Conservation (phyloP, 2,329 filamentous ascomycete genomes). For the Stromatinia cepivora region DNA sequence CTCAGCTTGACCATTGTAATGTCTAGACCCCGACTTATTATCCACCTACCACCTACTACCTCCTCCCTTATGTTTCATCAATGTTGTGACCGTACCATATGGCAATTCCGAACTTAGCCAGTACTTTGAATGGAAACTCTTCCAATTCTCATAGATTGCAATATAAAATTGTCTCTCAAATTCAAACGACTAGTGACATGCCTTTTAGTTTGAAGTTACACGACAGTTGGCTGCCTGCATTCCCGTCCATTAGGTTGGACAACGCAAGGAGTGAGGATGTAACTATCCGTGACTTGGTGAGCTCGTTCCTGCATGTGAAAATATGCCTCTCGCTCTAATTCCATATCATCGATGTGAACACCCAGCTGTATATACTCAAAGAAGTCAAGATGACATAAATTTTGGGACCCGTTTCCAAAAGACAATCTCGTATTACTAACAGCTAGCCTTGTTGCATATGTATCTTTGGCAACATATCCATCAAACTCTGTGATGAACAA, state of each 20-base stretch:
- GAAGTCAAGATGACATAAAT: not conserved
- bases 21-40: not conserved
- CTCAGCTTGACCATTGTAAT: not conserved
- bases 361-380: not conserved
- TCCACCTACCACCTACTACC: not conserved
- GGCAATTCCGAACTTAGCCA: not conserved
- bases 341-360: not conserved
- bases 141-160: conserved; percentile 1
- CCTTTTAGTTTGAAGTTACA: not conserved
- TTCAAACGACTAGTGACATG: not conserved
- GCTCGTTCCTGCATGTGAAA: conserved; percentile 17
- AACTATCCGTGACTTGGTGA: conserved; percentile 13
- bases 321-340: not conserved
- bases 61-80: conserved; percentile 7
- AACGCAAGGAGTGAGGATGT: conserved; percentile 9
- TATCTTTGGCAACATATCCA: not conserved
- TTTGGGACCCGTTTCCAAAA: not conserved
- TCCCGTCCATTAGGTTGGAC: conserved; percentile 11
- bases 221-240: conserved; percentile 12
- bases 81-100: conserved; percentile 3
- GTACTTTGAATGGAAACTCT: not conserved
- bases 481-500: not conserved
- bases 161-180: conserved; percentile 13
- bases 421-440: not conserved
- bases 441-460: conserved; percentile 5